phyloP scores from a whole-genome alignment of 2,329 filamentous ascomycete species.

The Arthrocladium fulminans region DNA sequence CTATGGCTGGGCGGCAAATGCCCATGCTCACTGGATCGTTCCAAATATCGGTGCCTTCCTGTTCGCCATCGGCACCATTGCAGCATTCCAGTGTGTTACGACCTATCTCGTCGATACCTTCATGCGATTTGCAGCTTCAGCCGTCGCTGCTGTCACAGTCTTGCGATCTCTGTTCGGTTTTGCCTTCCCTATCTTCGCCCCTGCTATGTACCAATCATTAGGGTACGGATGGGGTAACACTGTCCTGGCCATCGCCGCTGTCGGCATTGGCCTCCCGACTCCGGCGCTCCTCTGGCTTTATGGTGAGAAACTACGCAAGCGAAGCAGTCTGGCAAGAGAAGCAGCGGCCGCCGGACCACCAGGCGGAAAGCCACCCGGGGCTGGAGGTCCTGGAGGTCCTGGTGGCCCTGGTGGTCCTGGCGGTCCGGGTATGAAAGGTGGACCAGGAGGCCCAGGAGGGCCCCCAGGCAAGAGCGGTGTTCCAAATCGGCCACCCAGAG shows the following conservation, averaged over 20 bases:
- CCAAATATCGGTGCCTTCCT: slow-evolving; percentile 39
- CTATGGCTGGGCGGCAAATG: slow-evolving; percentile 44
- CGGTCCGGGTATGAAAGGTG: slow-evolving; percentile 8
- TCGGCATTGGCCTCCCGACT: slow-evolving; percentile 34
- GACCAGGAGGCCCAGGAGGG: not conserved
- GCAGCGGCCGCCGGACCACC: not conserved
- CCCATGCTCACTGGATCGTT: slow-evolving; percentile 38
- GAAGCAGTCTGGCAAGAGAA: slow-evolving; percentile 22
- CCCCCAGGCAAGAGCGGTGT: slow-evolving; percentile 15
- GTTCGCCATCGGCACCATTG: slow-evolving; percentile 32
- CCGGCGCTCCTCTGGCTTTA: slow-evolving; percentile 40
- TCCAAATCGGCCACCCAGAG: not conserved
- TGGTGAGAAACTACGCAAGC: slow-evolving; percentile 33
- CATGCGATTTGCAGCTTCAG: slow-evolving; percentile 40
- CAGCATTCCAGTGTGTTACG: slow-evolving; percentile 25
- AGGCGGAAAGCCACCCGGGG: not conserved
- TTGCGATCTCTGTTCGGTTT: slow-evolving; percentile 40
- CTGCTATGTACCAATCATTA: slow-evolving; percentile 31
- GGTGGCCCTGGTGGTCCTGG: slow-evolving; percentile 11
- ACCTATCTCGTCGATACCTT: slow-evolving; percentile 35
- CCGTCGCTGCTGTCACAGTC: slow-evolving; percentile 41
- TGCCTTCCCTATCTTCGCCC: slow-evolving; percentile 43
- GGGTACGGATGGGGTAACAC: slow-evolving; percentile 37
- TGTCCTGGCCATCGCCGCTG: slow-evolving; percentile 35
- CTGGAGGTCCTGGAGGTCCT: slow-evolving; percentile 9